A percentile compares a stretch with the other conserved stretches of the same genome.
Evolutionary conservation across 805 yeast genomes (phyloP).

Genomic region (Cyberlindnera mycetangii): DNA sequence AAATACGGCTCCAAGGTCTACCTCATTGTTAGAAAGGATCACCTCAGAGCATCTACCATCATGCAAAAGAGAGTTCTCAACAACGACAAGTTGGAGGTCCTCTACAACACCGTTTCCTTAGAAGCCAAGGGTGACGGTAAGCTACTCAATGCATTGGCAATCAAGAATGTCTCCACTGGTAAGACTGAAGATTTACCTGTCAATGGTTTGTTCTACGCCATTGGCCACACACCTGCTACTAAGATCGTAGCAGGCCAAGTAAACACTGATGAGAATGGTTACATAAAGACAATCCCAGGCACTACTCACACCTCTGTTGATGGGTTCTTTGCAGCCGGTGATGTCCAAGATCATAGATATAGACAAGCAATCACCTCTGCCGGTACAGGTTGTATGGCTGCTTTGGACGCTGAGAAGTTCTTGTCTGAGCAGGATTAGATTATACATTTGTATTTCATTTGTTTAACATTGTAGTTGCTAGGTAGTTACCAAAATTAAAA

Average conservation of each 20-base stretch:
- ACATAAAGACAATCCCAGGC: conserved; percentile 88
- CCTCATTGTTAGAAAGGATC: conserved; percentile 91
- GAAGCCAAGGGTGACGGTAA: conserved; percentile 96
- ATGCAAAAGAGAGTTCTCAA: conserved; percentile 91
- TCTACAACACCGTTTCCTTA: conserved; percentile 79
- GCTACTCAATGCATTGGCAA: conserved; percentile 58
- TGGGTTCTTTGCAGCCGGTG: conserved; percentile 98
- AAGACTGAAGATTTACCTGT: conserved; percentile 68
- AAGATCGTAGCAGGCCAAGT: conserved; percentile 67
- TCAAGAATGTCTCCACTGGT: conserved; percentile 71
- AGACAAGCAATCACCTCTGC: conserved; percentile 99
- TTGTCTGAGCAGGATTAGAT: conserved; percentile 54
- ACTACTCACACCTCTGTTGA: conserved; percentile 78
- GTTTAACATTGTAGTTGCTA: not conserved
- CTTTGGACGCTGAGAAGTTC: conserved; percentile 87
- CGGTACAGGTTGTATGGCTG: conserved; percentile 99
- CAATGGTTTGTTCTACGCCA: conserved; percentile 94
- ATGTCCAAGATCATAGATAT: conserved; percentile 93
- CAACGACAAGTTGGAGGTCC: conserved; percentile 86
- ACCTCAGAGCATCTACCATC: conserved; percentile 89
- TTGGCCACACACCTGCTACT: conserved; percentile 97
- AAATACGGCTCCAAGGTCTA: conserved; percentile 96
- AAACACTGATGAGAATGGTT: conserved; percentile 84
- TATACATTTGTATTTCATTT: not conserved
- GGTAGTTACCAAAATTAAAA: not conserved